Percentiles rank a stretch among this genome's conserved stretches.
Conservation (phyloP, 768 basidiomycete genomes). For the Pisolithus tinctorius region DNA sequence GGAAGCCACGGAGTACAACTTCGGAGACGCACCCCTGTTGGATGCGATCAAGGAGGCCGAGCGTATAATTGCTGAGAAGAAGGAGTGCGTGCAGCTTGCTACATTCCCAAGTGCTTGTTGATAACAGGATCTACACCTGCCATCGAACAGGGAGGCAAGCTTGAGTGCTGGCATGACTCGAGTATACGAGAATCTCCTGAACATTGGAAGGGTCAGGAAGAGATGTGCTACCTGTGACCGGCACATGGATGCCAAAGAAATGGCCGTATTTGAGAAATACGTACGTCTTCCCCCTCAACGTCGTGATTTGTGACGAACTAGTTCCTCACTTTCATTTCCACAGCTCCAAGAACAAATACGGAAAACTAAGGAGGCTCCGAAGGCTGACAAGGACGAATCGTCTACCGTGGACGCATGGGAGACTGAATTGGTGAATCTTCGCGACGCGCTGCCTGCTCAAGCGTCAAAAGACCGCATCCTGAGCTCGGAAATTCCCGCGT, state of each 20-base stretch:
- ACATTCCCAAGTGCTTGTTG: not conserved
- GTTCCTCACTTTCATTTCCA: not conserved
- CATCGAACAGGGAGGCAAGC: conserved; percentile 12
- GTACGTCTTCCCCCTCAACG: conserved; percentile 34
- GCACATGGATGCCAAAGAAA: conserved; percentile 46
- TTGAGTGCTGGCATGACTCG: conserved; percentile 30
- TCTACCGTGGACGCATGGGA: conserved; percentile 57
- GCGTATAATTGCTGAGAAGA: conserved; percentile 8
- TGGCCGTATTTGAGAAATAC: conserved; percentile 61
- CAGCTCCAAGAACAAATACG: conserved; percentile 64
- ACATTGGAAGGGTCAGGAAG: conserved; percentile 54
- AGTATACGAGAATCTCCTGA: conserved; percentile 51
- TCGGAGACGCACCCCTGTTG: conserved; percentile 34
- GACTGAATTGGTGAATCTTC: conserved; percentile 46
- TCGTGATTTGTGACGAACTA: not conserved
- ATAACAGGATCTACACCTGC: not conserved
- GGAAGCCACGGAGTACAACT: conserved; percentile 23
- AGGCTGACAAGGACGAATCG: conserved; percentile 32
- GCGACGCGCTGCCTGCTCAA: conserved; percentile 52
- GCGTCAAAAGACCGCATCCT: conserved; percentile 49
- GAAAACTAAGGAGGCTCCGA: conserved; percentile 37
- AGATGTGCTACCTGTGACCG: conserved; percentile 76
- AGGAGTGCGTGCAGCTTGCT: conserved; percentile 8
- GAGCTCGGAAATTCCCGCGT: conserved; percentile 53
- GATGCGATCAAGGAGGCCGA: conserved; percentile 40